Base-by-base conservation (phyloP, 352 stramenopile species). In the Ophiocytium majus region DNA sequence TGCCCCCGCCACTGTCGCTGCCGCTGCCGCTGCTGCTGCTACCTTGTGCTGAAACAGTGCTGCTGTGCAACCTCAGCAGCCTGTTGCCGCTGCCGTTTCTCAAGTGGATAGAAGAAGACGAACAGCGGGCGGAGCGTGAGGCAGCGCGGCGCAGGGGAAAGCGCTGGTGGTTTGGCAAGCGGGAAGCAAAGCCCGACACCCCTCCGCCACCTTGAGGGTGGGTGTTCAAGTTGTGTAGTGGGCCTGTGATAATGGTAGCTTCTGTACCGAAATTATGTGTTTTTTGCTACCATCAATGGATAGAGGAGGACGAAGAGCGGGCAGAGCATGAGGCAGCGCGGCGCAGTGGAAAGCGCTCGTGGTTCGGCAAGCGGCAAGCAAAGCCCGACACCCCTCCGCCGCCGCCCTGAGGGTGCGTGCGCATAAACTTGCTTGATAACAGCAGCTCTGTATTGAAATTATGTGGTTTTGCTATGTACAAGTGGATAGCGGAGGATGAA, bases 51-150 rank as follows among this genome's bases (percentile, higher is more conserved):
- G 43, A 57, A 57, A 57, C 75, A 81, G 82, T 89, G 49, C 37
- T 85, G 10, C 28, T 89, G 34, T 89, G 85, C 66, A 89, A 89
- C 81, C 63, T 89, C 1, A 89, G 80, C 36, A 89, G 50, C 79
- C 66, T 89, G 63, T 37, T 89, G 0, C 85, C 85, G 0, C 49
- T 89, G n/a, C 85, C 85, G 9, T 89, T 89, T 71, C 74, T 89
- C 10, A 89, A 88, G 33, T 89, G 85, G 85, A 85, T 89, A 63
- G 64, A 89, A 79, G 76, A 83, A 76, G 82, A 88, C 19, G 85
- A 89, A 63, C 1, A 82, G 1, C 37, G 36, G 17, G 32, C 49
- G 10, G 75, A 10, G 10, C 35, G 75, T 5, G 75, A 81, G 49
- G 32, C 37, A 50, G 32, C 10, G 28, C 37, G 49, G 17, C 37